Percentiles rank a stretch among this genome's conserved stretches.
Conservation (phyloP, 1,284 basidiomycete species). For the Cutaneotrichosporon sp. region DNA sequence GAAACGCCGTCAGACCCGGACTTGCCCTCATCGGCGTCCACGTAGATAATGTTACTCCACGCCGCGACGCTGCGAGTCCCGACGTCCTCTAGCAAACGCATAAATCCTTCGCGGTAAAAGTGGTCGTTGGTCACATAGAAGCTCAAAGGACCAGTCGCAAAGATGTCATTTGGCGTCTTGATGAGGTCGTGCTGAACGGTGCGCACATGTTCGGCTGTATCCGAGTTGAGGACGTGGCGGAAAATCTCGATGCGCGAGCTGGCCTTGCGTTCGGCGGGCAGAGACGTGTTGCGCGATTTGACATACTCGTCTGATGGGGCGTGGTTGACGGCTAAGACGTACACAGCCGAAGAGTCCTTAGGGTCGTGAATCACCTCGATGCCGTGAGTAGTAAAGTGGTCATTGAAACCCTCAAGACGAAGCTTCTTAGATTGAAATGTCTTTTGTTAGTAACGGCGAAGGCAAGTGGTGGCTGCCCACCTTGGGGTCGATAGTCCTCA, state of each 20-base stretch:
- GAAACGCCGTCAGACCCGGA: constrained; percentile 6
- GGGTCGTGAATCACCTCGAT: constrained; percentile 31
- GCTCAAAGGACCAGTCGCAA: constrained; percentile 18
- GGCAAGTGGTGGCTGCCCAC: constrained; percentile 11
- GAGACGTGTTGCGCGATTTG: constrained; percentile 3
- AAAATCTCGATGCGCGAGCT: constrained; percentile 34
- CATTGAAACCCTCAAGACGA: constrained; percentile 17
- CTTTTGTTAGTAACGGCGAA: constrained; percentile 7
- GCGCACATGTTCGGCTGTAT: constrained; percentile 19
- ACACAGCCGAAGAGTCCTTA: constrained; percentile 12
- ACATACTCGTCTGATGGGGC: constrained; percentile 5
- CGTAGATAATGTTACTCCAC: constrained; percentile 19
- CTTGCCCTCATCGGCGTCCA: constrained; percentile 11
- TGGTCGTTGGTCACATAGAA: constrained; percentile 39
- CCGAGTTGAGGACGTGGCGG: constrained; percentile 19
- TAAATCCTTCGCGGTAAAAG: constrained; percentile 21
- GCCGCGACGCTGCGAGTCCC: constrained; percentile 11
- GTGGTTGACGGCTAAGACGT: constrained; percentile 38
- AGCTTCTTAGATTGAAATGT: constrained; percentile 20
- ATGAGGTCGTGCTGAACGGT: constrained; percentile 25
- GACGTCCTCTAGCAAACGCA: constrained; percentile 27
- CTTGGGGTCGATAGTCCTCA: constrained; percentile 28
- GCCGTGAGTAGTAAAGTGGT: constrained; percentile 32
- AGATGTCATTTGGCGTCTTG: constrained; percentile 32
- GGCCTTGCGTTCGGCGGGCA: constrained; percentile 7